Evolutionary conservation across 1,139 yeast species (phyloP).

Genomic region (Suhomyces coccinellae): DNA sequence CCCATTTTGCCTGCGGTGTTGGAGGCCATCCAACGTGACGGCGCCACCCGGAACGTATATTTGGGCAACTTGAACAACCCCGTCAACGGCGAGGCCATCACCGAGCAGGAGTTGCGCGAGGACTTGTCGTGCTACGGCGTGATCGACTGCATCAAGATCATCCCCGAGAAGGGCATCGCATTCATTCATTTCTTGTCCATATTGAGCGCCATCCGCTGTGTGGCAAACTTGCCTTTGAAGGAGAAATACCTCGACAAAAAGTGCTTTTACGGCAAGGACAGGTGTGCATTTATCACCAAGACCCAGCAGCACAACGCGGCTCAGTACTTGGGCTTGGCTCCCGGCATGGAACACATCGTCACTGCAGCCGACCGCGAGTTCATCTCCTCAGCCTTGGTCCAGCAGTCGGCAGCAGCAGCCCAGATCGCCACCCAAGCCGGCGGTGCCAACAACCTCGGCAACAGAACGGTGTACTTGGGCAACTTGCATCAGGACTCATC

Average conservation of each 20-base stretch:
- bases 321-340: constrained; percentile 86
- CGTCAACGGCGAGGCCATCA: constrained; percentile 45
- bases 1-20: constrained; percentile 68
- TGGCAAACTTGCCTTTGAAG: constrained; percentile 54
- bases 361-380: constrained; percentile 78
- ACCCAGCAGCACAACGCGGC: constrained; percentile 98
- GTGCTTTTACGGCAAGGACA: constrained; percentile 62
- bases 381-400: constrained; percentile 58
- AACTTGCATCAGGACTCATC: constrained; percentile 83
- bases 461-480: constrained; percentile 89
- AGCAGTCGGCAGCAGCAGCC: constrained; percentile 71
- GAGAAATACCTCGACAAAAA: constrained; percentile 57
- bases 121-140: constrained; percentile 55
- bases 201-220: constrained; percentile 58
- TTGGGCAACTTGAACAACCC: constrained; percentile 68
- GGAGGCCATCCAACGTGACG: constrained; percentile 76
- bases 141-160: constrained; percentile 57
- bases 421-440: constrained; percentile 75
- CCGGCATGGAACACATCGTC: constrained; percentile 82
- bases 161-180: constrained; percentile 61
- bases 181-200: constrained; percentile 61
- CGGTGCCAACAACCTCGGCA: constrained; percentile 79
- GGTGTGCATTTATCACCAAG: constrained; percentile 78
- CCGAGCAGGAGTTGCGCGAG: constrained; percentile 56
- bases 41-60: constrained; percentile 90